A percentile compares a stretch with the other conserved stretches of the same genome.
phyloP scores from a whole-genome alignment of 495 filamentous ascomycete genomes.

The Amphirosellinia nigrospora region DNA sequence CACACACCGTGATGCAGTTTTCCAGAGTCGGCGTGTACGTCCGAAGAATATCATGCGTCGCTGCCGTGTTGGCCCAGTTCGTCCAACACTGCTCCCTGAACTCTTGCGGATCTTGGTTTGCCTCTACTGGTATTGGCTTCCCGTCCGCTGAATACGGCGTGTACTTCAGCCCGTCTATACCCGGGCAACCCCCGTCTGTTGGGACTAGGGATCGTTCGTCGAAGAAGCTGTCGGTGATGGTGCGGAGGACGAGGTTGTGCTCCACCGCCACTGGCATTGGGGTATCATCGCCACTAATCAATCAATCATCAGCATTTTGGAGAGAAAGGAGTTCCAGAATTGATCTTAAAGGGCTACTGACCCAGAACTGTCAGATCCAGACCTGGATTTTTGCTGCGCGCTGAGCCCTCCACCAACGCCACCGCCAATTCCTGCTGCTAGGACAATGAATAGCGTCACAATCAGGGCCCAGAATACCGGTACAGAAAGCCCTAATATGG shows the following conservation, averaged over 20 bases:
- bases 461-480: conserved; percentile 41
- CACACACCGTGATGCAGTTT: conserved; percentile 44
- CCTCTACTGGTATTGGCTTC: conserved; percentile 31
- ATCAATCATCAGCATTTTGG: conserved; percentile 22
- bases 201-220: conserved; percentile 22
- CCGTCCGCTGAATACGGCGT: conserved; percentile 38
- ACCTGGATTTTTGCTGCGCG: conserved; percentile 25
- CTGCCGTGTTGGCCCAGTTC: conserved; percentile 36
- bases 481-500: conserved; percentile 41
- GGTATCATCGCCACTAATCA: conserved; percentile 19
- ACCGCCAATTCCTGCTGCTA: conserved; percentile 43
- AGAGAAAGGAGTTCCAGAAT: neutral
- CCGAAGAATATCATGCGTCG: conserved; percentile 40
- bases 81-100: conserved; percentile 43
- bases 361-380: conserved; percentile 17
- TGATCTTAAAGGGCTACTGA: conserved; percentile 7
- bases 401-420: conserved; percentile 41
- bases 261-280: neutral
- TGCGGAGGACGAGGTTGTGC: conserved; percentile 11
- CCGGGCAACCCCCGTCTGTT: conserved; percentile 39
- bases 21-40: conserved; percentile 44
- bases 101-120: conserved; percentile 30
- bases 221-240: conserved; percentile 28
- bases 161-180: conserved; percentile 34
- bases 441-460: conserved; percentile 34